phyloP scores from a whole-genome alignment of 2,329 filamentous ascomycete species.

The Paramyrothecium sp. region DNA sequence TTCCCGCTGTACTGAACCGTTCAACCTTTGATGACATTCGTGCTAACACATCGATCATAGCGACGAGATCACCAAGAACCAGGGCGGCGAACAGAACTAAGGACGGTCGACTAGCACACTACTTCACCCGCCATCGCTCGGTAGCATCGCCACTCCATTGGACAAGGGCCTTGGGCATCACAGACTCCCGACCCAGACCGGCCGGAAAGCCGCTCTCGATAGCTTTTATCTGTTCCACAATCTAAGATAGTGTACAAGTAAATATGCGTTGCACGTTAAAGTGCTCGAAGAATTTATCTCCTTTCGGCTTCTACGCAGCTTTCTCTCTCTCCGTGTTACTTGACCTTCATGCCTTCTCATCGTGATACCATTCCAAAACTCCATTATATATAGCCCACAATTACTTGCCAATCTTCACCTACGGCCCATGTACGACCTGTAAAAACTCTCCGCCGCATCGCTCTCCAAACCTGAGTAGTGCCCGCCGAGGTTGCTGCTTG shows the following conservation, averaged over 20 bases:
- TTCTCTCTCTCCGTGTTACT: neutral
- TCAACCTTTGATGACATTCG: neutral
- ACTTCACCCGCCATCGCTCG: no score
- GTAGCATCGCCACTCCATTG: no score
- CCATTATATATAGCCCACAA: neutral
- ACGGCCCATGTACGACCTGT: conserved; percentile 80
- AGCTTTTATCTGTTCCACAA: conserved; percentile 19
- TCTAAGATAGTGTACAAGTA: conserved; percentile 39
- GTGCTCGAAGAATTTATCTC: conserved; percentile 11
- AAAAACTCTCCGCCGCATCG: conserved; percentile 84
- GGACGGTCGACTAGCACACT: neutral
- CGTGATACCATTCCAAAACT: neutral
- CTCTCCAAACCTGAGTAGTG: conserved; percentile 60
- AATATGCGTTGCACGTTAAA: conserved; percentile 20
- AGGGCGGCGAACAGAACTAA: conserved; percentile 67
- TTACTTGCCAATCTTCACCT: conserved; percentile 40
- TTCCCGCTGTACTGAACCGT: neutral
- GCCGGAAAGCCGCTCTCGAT: conserved; percentile 1
- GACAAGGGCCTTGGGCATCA: no score
- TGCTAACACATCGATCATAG: conserved; percentile 38
- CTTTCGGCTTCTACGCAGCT: neutral
- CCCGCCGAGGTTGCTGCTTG: conserved; percentile 60
- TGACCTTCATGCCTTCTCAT: neutral
- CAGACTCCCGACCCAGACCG: no score
- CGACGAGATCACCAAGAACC: conserved; percentile 72